These are phyloP conservation scores for Oxyria digyna DNA, from an alignment of 148 eudicot genomes.

Conservation along the genomic window DNA sequence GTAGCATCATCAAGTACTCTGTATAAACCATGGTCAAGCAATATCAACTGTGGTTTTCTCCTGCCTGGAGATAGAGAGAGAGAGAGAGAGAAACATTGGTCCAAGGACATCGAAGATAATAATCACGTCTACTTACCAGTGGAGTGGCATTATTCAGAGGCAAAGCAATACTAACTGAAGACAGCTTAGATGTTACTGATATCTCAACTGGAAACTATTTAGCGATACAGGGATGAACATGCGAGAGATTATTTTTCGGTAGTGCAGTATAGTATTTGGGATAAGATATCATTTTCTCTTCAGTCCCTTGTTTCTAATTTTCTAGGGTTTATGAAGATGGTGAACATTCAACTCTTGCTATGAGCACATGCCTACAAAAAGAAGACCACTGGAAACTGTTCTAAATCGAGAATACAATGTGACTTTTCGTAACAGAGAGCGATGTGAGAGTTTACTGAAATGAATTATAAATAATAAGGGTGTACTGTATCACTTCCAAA, in stretches of 20 bases:
- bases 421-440: not conserved
- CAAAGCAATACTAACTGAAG: not conserved
- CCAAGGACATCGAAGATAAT: not conserved
- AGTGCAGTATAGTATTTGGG: not conserved
- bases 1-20: conserved; percentile 73
- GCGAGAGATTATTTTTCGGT: not conserved
- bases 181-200: not conserved
- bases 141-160: not conserved
- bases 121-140: not conserved
- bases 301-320: not conserved
- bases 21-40: conserved; percentile 93
- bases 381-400: not conserved
- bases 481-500: not conserved
- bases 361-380: not conserved
- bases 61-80: conserved; percentile 31
- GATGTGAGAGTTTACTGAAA: not conserved
- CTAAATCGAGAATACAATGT: not conserved
- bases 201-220: not conserved
- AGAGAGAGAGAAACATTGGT: not conserved
- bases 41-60: conserved; percentile 77
- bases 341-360: not conserved
- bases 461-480: not conserved
- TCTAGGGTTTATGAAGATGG: not conserved
- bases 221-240: not conserved
- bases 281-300: not conserved